phyloP scores from a whole-genome alignment of 768 basidiomycete species.

The Tulasnella sp. region DNA sequence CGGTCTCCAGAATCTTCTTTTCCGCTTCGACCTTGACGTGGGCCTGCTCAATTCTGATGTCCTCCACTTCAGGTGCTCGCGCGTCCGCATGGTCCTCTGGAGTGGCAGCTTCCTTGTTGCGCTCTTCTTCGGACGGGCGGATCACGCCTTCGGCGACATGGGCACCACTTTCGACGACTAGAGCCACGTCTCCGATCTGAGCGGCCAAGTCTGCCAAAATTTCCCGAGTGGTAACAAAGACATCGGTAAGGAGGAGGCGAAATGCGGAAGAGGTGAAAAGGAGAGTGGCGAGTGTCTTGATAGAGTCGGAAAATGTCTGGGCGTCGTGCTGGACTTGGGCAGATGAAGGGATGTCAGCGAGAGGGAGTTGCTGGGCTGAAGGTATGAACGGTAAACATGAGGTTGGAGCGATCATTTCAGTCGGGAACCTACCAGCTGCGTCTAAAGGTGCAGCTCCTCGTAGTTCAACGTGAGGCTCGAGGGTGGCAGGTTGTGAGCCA shows the following conservation, averaged over 20 bases:
- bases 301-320: not conserved
- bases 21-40: conserved; percentile 15
- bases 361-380: not conserved
- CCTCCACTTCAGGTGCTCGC: not conserved
- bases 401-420: not conserved
- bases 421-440: not conserved
- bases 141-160: conserved; percentile 13
- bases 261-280: conserved; percentile 21
- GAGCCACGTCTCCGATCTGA: conserved; percentile 19
- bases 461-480: conserved; percentile 5
- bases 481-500: not conserved
- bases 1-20: conserved; percentile 11
- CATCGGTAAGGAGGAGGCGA: conserved; percentile 16
- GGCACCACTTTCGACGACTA: conserved; percentile 1
- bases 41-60: not conserved
- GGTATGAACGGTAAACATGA: not conserved
- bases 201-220: conserved; percentile 19
- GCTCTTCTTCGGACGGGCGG: conserved; percentile 17
- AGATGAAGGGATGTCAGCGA: not conserved
- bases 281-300: conserved; percentile 8
- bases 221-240: conserved; percentile 14
- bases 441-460: not conserved
- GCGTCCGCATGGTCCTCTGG: not conserved
- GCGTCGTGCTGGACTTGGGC: conserved; percentile 1
- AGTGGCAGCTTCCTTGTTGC: not conserved